Evolutionary conservation across 441 rosid species (phyloP), one percentile per base, ranked within the genome.

Genomic region (Eutrema salsugineum): DNA sequence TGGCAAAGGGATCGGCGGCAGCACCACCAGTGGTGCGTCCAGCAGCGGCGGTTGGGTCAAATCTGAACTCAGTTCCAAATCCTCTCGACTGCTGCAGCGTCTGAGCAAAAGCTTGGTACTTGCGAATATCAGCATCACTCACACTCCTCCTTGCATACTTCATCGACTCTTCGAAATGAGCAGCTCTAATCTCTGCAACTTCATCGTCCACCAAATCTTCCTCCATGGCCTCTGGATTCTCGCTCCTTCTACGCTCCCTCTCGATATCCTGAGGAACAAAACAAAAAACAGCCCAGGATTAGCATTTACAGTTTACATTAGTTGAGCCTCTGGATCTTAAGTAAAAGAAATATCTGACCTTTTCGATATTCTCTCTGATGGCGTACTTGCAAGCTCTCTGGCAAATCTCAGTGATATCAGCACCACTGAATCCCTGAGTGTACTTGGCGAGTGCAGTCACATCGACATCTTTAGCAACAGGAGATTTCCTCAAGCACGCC

Each of bases 151-250:
- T 77, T 12, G 91, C 88, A 54, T 72, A 84, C 72, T 86, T 86
- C 88, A 86, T 86, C 46, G 91, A 84, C 74, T 86, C 91, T 81
- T 84, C 91, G 10, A 86, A 86, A 48, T 86, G 91, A 0, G 87
- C 87, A 2, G 91, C 80, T 68, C 81, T 84, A 68, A 86, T 86
- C 83, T 86, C 88, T 1, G 91, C 77, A 51, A 86, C 81, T 28
- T 83, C 91, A 12, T 86, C 66, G 10, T 61, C 51, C 66, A 62
- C 88, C 0, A 72, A 68, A 40, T 86, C 91, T 75, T 86, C 91
- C 79, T 86, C 91, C 91, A 86, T 86, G 2, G 91, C 88, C 73
- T 86, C 91, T 0, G 91, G 88, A 73, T 86, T 84, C 22, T 73
- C 87, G 33, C 81, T 77, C 58, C 84, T 77, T 58, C 87, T 86